Evolutionary conservation across 2,329 filamentous ascomycete genomes (phyloP), one percentile per base, ranked within the genome.

Genomic region (Fusarium brevicatenulatum): DNA sequence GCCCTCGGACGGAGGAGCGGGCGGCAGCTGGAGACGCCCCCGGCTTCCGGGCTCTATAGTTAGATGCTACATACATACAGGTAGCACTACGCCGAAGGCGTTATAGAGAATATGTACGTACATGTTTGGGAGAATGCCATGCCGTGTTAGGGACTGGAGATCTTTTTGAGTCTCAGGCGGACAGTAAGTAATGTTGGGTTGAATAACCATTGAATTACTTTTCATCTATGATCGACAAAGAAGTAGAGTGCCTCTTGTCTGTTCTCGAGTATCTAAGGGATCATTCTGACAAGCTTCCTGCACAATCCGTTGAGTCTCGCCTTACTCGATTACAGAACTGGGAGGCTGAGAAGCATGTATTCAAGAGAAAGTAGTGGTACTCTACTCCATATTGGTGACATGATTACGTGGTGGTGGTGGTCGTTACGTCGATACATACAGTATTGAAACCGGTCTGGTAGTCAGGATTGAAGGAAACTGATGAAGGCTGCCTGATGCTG

Each of bases 1-100:
- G 69, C 70, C 59, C 43, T 77, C 66, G 74, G 76, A 66, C 76
- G 76, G 76, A 78, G 76, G 74, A 76, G 68, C 76, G 74, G 76
- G 59, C 71, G 72, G 63, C 62, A 63, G 52, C 69, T 77, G 65
- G 65, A 72, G 70, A 69, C 49, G 63, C 65, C 61, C 58, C 69
- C 73, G 73, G 72, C 73, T 66, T 70, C 66, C 71, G 70, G 63
- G 55, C 69, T 71, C 71, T 71, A 71, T 63, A 66, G 54, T 63
- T 68, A 64, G 50, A 66, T 70, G 63, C 56, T 67, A 37, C 36
- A 37, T 19, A 36, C 34, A 36, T 36, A 36, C 36, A 18, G 36
- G 36, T 37, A 71, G 62, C 68, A 63, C 68, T 77, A 66, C 71
- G 71, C 68, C 68, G 65, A 68, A 77, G 69, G 52, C 66, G 67